phyloP scores from a whole-genome alignment of 2,329 filamentous ascomycete species.

The Samsoniella hepiali region DNA sequence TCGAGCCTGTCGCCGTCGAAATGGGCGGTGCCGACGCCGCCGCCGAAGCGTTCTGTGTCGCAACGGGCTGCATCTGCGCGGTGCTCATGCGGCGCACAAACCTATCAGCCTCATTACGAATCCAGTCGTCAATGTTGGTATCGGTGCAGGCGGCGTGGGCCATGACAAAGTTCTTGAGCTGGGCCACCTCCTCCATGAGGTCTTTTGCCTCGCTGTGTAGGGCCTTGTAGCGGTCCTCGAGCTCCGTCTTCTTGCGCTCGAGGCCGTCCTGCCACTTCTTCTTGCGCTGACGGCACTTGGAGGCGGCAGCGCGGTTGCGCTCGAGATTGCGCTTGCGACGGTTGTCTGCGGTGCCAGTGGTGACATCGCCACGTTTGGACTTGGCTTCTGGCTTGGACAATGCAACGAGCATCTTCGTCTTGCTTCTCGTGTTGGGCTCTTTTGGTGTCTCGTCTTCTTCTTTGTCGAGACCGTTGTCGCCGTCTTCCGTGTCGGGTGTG shows the following conservation, averaged over 20 bases:
- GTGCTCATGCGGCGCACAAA: slow-evolving; percentile 37
- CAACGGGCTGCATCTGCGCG: slow-evolving; percentile 18
- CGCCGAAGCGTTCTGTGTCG: too few relatives aligned
- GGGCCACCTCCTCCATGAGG: slow-evolving; percentile 43
- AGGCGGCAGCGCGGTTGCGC: slow-evolving; percentile 69
- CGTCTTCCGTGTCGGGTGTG: background rate
- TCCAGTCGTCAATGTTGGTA: slow-evolving; percentile 51
- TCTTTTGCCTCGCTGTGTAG: slow-evolving; percentile 43
- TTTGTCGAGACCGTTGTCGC: background rate
- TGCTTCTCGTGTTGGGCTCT: slow-evolving; percentile 2
- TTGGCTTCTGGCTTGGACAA: slow-evolving; percentile 19
- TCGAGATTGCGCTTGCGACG: slow-evolving; percentile 54
- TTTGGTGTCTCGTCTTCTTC: background rate
- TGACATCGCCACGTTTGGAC: background rate
- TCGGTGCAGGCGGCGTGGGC: slow-evolving; percentile 51
- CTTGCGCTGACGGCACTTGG: slow-evolving; percentile 69
- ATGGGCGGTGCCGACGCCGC: background rate
- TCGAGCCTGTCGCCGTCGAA: background rate
- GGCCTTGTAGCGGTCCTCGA: slow-evolving; percentile 43
- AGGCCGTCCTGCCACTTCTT: slow-evolving; percentile 52
- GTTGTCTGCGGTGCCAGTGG: slow-evolving; percentile 29
- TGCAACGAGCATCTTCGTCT: slow-evolving; percentile 9
- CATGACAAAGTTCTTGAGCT: slow-evolving; percentile 51
- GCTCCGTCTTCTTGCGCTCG: slow-evolving; percentile 41
- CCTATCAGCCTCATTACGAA: slow-evolving; percentile 48